These are phyloP conservation scores for Tephrocybe sp. DNA, from an alignment of 768 basidiomycete genomes.

Conservation along the genomic window DNA sequence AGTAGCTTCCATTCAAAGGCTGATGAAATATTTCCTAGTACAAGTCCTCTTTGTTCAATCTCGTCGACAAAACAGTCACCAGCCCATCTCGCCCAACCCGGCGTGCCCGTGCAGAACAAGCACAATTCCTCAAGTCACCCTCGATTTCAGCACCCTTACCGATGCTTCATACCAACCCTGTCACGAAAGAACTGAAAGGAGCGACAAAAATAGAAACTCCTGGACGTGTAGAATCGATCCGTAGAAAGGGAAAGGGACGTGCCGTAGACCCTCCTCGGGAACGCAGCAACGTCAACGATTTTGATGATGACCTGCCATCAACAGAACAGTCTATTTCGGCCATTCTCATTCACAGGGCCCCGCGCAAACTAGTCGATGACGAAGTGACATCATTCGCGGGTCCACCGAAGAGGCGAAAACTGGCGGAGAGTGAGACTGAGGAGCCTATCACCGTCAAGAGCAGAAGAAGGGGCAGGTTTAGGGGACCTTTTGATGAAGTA, in stretches of 20 bases:
- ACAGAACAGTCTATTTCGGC: constrained; percentile 5
- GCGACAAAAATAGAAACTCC: constrained; percentile 28
- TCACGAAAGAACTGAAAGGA: constrained; percentile 24
- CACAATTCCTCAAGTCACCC: constrained; percentile 40
- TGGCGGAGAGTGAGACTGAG: constrained; percentile 1
- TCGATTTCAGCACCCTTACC: constrained; percentile 24
- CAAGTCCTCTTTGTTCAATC: constrained; percentile 58
- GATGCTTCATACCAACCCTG: constrained; percentile 14
- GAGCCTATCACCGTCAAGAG: constrained; percentile 14
- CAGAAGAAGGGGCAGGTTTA: constrained; percentile 20
- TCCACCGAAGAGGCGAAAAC: constrained; percentile 14
- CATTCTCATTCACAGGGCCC: constrained; percentile 3
- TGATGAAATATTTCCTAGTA: constrained; percentile 40
- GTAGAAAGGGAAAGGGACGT: constrained; percentile 16
- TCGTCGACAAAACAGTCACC: constrained; percentile 48
- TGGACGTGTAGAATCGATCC: constrained; percentile 24
- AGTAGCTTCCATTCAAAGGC: constrained; percentile 9
- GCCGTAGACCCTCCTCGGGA: background rate
- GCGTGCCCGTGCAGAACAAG: constrained; percentile 54
- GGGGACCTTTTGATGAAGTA: constrained; percentile 4
- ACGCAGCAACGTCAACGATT: background rate
- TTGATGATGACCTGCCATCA: constrained; percentile 7
- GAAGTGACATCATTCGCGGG: background rate
- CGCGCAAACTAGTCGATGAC: background rate
- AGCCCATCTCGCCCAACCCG: constrained; percentile 62